Conservation (phyloP, 371 early-diverging fungal genomes). For the Dipsacomyces acuminosporus region DNA sequence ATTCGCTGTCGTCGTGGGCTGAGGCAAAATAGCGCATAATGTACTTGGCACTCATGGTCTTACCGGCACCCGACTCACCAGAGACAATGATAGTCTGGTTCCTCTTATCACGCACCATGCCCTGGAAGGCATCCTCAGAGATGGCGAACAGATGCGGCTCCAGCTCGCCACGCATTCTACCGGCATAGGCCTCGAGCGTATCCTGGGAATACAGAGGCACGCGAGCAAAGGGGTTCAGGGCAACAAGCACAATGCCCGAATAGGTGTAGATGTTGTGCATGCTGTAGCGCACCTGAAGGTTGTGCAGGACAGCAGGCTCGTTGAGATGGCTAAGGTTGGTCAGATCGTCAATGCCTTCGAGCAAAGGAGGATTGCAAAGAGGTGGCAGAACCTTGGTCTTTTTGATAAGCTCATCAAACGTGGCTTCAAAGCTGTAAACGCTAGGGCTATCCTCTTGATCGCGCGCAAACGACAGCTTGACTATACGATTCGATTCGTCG, state of each 20-base stretch:
- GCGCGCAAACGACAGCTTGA: constrained; percentile 25
- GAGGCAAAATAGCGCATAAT: constrained; percentile 98
- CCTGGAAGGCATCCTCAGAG: constrained; percentile 95
- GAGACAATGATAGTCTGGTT: constrained; percentile 99
- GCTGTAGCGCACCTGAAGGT: constrained; percentile 77
- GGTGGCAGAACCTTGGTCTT: constrained; percentile 75
- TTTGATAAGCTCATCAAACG: constrained; percentile 61
- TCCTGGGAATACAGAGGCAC: constrained; percentile 85
- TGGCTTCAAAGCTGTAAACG: constrained; percentile 55
- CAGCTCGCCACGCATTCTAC: constrained; percentile 87
- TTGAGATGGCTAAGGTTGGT: constrained; percentile 85
- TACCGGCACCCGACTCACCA: constrained; percentile 98
- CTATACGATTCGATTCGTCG: constrained; percentile 13
- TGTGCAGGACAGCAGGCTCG: constrained; percentile 89
- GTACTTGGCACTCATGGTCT: constrained; percentile 93
- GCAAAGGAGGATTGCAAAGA: constrained; percentile 79
- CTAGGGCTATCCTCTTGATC: not conserved
- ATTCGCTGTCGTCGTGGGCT: constrained; percentile 25
- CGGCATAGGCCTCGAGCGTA: constrained; percentile 87
- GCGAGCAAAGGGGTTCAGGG: constrained; percentile 95
- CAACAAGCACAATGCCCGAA: constrained; percentile 97
- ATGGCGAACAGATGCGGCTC: constrained; percentile 99
- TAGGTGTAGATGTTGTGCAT: constrained; percentile 97
- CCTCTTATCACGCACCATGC: constrained; percentile 83
- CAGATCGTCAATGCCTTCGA: constrained; percentile 89